phyloP scores from a whole-genome alignment of 2,329 filamentous ascomycete genomes.

The Ambrosiella xylebori region DNA sequence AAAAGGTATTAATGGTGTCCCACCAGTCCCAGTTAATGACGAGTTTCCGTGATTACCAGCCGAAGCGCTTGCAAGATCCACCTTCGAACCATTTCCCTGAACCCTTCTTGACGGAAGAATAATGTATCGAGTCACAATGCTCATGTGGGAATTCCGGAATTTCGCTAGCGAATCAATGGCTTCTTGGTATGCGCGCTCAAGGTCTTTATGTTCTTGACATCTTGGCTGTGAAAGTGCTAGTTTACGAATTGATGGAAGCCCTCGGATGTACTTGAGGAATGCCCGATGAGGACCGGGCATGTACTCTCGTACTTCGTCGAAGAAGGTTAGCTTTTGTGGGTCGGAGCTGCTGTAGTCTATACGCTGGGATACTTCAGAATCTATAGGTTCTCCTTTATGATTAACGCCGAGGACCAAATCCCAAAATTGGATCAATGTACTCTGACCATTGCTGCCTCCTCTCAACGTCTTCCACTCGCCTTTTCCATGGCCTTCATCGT shows the following conservation, averaged over 20 bases:
- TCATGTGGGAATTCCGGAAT: conserved; percentile 86
- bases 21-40: conserved; percentile 67
- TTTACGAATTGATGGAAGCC: conserved; percentile 73
- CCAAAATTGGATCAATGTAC: conserved; percentile 93
- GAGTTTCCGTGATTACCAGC: background rate
- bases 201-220: conserved; percentile 35
- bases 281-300: conserved; percentile 88
- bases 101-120: conserved; percentile 70
- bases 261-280: conserved; percentile 65
- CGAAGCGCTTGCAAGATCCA: conserved; percentile 3
- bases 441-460: conserved; percentile 92
- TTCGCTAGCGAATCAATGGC: conserved; percentile 53
- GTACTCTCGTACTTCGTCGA: conserved; percentile 88
- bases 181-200: conserved; percentile 74
- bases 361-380: background rate
- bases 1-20: conserved; percentile 86
- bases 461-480: conserved; percentile 66
- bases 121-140: conserved; percentile 90
- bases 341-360: conserved; percentile 17
- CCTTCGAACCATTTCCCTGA: conserved; percentile 8
- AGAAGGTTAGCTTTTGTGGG: conserved; percentile 59
- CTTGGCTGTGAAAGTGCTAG: conserved; percentile 48
- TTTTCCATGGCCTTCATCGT: conserved; percentile 58
- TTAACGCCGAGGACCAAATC: conserved; percentile 81
- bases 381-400: conserved; percentile 26